Evolutionary conservation across 139 green algal species (phyloP).

Genomic region (Chlorokybus atmophyticus): DNA sequence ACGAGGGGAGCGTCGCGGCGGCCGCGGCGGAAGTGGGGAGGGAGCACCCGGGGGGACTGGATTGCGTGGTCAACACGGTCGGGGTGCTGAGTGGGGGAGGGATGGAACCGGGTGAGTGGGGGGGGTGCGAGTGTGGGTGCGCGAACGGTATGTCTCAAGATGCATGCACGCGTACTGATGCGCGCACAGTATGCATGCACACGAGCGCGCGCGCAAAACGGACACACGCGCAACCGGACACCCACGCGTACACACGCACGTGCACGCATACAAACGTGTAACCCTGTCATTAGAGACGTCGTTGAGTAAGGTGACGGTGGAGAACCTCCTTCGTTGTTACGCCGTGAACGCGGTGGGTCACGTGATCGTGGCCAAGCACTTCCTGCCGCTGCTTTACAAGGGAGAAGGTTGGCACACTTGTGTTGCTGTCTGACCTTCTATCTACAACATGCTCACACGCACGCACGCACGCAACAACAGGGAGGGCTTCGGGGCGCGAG

Average conservation of each 20-base stretch:
- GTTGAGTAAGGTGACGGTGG: constrained; percentile 33
- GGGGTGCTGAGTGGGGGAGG: constrained; percentile 42
- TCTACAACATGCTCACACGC: not conserved
- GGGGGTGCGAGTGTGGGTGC: no score
- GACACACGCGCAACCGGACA: no score
- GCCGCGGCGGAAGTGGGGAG: constrained; percentile 25
- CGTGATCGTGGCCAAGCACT: constrained; percentile 47
- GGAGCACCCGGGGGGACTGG: constrained; percentile 27
- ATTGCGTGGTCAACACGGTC: constrained; percentile 55
- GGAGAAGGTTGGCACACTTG: not conserved
- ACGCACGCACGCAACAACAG: constrained; percentile 8
- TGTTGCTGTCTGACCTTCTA: constrained; percentile 1
- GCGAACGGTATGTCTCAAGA: no score
- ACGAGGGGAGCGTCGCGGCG: constrained; percentile 39
- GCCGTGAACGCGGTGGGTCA: constrained; percentile 58
- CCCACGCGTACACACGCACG: no score
- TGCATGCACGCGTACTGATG: no score
- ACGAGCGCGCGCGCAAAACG: no score
- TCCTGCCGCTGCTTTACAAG: constrained; percentile 1
- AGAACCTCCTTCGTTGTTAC: constrained; percentile 39
- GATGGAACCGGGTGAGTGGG: constrained; percentile 29
- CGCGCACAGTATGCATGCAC: no score
- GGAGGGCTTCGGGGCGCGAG: constrained; percentile 13
- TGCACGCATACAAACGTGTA: no score
- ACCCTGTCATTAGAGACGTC: constrained; percentile 56